A percentile compares a stretch with the other conserved stretches of the same genome.
phyloP scores from a whole-genome alignment of 2,329 filamentous ascomycete species.

The Paecilomyces formosus region DNA sequence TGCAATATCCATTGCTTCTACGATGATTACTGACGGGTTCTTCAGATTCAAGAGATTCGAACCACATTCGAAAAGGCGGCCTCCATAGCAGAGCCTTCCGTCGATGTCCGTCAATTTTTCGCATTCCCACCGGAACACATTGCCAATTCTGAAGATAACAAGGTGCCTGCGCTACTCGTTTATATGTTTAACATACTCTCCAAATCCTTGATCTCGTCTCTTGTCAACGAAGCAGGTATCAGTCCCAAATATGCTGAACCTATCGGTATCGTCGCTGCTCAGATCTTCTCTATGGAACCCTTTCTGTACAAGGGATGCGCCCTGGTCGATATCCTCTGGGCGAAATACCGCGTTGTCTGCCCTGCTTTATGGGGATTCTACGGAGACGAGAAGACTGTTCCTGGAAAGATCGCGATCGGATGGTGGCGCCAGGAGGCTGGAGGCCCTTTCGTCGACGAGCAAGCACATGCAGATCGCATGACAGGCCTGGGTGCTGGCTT shows the following conservation, averaged over 20 bases:
- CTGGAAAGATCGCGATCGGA: constrained; percentile 61
- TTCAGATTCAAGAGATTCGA: constrained; percentile 39
- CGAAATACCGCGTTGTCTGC: constrained; percentile 74
- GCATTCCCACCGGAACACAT: constrained; percentile 33
- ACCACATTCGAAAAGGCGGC: constrained; percentile 48
- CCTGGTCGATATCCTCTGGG: constrained; percentile 75
- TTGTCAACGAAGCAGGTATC: constrained; percentile 58
- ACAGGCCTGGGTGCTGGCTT: constrained; percentile 77
- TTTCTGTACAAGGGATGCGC: constrained; percentile 61
- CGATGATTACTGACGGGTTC: constrained; percentile 5
- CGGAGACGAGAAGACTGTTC: constrained; percentile 65
- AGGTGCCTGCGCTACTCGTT: constrained; percentile 59
- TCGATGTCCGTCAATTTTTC: constrained; percentile 52
- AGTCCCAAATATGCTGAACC: constrained; percentile 64
- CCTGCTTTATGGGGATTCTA: constrained; percentile 80
- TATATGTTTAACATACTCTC: constrained; percentile 71
- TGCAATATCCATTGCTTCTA: neutral
- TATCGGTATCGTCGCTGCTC: constrained; percentile 67
- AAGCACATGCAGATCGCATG: constrained; percentile 75
- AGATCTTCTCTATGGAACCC: constrained; percentile 63
- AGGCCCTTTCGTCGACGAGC: constrained; percentile 56
- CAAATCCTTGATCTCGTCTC: constrained; percentile 65
- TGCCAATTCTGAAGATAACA: constrained; percentile 34
- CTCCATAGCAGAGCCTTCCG: constrained; percentile 44
- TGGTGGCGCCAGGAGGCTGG: constrained; percentile 57